Percentiles rank a stretch among this genome's conserved stretches.
These are phyloP conservation scores for Ambispora gerdemannii DNA, from an alignment of 192 early-diverging fungal genomes.

Conservation along the genomic window DNA sequence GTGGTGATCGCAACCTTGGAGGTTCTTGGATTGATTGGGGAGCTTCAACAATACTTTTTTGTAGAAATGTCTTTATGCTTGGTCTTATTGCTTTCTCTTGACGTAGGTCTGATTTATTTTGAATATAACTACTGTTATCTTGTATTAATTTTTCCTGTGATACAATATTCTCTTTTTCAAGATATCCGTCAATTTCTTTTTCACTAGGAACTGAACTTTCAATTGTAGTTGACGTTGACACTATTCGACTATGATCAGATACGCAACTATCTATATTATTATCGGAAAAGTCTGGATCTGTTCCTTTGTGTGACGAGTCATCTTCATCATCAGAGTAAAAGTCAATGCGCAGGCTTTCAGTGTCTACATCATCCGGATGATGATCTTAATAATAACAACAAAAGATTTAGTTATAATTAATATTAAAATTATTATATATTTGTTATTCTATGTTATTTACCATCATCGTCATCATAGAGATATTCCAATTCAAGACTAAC, in stretches of 20 bases:
- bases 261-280: not conserved
- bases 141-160: too few relatives aligned
- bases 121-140: too few relatives aligned
- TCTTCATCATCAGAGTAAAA: not conserved
- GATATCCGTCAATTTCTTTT: not conserved
- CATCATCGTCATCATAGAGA: constrained; percentile 20
- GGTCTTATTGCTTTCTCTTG: too few relatives aligned
- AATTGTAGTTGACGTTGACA: not conserved
- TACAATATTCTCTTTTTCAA: too few relatives aligned
- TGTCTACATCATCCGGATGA: not conserved
- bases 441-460: too few relatives aligned
- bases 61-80: too few relatives aligned
- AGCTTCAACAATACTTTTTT: too few relatives aligned
- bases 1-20: not conserved
- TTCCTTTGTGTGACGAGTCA: not conserved
- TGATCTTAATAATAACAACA: not conserved
- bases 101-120: too few relatives aligned
- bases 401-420: too few relatives aligned
- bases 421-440: too few relatives aligned
- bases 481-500: constrained; percentile 20
- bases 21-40: not conserved
- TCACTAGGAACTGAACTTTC: not conserved
- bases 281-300: not conserved
- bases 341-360: constrained; percentile 6
- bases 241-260: not conserved